phyloP scores from a whole-genome alignment of 257 asterid genomes.

The Gentiana dahurica region DNA sequence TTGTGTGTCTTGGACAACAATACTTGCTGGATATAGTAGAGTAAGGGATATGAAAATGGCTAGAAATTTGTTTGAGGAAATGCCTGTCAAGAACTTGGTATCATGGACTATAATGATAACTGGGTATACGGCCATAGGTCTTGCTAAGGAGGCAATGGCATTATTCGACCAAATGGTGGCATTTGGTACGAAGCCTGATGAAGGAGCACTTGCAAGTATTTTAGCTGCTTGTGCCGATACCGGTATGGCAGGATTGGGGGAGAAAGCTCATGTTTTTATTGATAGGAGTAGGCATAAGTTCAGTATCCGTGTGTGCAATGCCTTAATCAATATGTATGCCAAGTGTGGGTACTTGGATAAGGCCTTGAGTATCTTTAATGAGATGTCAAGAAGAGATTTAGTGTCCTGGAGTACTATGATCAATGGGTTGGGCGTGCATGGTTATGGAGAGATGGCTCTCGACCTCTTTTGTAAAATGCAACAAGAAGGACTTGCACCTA shows the following conservation, averaged over 20 bases:
- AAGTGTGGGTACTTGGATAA: constrained; percentile 64
- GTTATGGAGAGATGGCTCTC: constrained; percentile 54
- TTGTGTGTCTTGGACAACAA: constrained; percentile 75
- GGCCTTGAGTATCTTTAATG: constrained; percentile 42
- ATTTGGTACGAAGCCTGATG: constrained; percentile 34
- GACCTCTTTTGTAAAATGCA: constrained; percentile 46
- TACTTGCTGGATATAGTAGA: constrained; percentile 56
- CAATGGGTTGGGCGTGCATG: constrained; percentile 65
- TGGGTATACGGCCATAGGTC: constrained; percentile 61
- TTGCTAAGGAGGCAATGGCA: constrained; percentile 44
- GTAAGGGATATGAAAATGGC: constrained; percentile 69
- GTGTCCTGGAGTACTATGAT: constrained; percentile 81
- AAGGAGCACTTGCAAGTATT: constrained; percentile 46
- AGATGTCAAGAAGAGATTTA: constrained; percentile 39
- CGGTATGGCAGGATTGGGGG: constrained; percentile 59
- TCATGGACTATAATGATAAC: constrained; percentile 73
- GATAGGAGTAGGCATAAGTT: constrained; percentile 18
- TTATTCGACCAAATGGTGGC: constrained; percentile 45
- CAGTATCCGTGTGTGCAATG: constrained; percentile 40
- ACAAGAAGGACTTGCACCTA: constrained; percentile 47
- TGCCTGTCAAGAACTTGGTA: constrained; percentile 73
- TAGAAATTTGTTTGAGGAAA: constrained; percentile 48
- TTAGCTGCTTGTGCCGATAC: constrained; percentile 64
- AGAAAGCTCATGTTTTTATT: constrained; percentile 46
- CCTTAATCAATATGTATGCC: constrained; percentile 75